phyloP scores from a whole-genome alignment of 306 rosid genomes.

The Leucaena leucocephala region DNA sequence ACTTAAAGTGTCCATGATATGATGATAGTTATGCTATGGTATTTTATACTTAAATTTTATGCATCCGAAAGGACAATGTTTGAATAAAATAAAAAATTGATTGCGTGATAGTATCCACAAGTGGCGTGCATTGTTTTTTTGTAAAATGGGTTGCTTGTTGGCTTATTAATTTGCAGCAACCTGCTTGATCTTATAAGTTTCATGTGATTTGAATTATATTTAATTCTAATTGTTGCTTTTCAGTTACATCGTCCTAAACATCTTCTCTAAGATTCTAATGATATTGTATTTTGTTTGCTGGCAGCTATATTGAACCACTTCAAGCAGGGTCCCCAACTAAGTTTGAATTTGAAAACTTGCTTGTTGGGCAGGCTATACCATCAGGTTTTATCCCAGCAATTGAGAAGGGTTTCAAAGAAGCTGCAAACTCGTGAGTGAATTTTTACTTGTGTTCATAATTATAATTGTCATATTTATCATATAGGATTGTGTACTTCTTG shows the following conservation, averaged over 20 bases:
- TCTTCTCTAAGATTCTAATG: conserved; percentile 19
- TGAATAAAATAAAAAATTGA: background rate
- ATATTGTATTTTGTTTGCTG: conserved; percentile 17
- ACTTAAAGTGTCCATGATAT: background rate
- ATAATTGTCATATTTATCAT: background rate
- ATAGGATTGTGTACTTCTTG: conserved; percentile 3
- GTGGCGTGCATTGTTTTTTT: background rate
- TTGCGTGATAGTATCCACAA: background rate
- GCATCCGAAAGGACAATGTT: background rate
- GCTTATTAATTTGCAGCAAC: background rate
- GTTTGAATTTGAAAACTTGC: conserved; percentile 91
- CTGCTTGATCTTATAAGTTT: conserved; percentile 7
- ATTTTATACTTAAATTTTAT: background rate
- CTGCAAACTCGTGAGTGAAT: conserved; percentile 86
- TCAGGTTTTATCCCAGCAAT: conserved; percentile 93
- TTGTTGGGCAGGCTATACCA: conserved; percentile 97
- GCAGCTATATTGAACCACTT: conserved; percentile 93
- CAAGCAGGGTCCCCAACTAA: conserved; percentile 74
- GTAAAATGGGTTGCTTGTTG: background rate
- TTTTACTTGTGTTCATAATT: conserved; percentile 6
- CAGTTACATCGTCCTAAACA: background rate
- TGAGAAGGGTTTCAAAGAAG: conserved; percentile 97
- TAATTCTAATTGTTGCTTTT: conserved; percentile 17
- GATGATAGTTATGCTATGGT: conserved; percentile 6
- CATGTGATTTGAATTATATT: conserved; percentile 21